phyloP scores from a whole-genome alignment of 1,284 basidiomycete species.

The Ceratobasidium sp. region DNA sequence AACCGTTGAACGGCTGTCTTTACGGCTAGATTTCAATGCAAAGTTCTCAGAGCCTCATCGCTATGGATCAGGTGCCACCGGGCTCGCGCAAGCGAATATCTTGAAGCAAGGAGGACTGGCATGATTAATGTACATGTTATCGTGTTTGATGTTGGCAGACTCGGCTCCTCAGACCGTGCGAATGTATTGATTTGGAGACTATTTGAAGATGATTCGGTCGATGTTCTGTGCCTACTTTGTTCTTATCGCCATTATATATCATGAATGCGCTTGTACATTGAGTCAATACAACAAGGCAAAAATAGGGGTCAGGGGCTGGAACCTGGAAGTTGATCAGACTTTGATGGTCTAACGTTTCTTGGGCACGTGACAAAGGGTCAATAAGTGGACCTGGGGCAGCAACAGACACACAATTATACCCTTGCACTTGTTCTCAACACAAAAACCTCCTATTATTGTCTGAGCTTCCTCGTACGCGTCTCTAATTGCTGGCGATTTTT shows the following conservation, averaged over 20 bases:
- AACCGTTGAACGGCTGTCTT: slow-evolving; percentile 84
- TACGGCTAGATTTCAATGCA: slow-evolving; percentile 89
- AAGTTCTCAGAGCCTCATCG: slow-evolving; percentile 70
- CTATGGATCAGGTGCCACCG: slow-evolving; percentile 1
- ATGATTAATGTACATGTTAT: background rate
- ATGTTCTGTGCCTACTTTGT: too few species aligned
- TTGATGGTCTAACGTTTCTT: background rate
- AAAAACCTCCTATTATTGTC: too few species aligned
- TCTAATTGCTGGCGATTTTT: background rate
- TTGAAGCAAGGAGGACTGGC: slow-evolving; percentile 29
- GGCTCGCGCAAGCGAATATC: slow-evolving; percentile 11
- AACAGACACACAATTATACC: too few species aligned
- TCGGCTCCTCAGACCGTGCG: too few species aligned
- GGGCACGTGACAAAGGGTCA: slow-evolving; percentile 13
- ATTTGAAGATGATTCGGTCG: too few species aligned
- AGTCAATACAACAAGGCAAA: background rate
- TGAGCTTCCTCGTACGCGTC: background rate
- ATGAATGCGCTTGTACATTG: too few species aligned
- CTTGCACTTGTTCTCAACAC: too few species aligned
- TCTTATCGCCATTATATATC: too few species aligned
- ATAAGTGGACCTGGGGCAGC: background rate
- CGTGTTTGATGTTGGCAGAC: too few species aligned
- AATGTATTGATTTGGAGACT: too few species aligned
- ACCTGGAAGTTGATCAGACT: background rate
- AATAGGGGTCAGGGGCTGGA: slow-evolving; percentile 15